Conservation (phyloP, 352 stramenopile species). For the Globisporangium paddicum region DNA sequence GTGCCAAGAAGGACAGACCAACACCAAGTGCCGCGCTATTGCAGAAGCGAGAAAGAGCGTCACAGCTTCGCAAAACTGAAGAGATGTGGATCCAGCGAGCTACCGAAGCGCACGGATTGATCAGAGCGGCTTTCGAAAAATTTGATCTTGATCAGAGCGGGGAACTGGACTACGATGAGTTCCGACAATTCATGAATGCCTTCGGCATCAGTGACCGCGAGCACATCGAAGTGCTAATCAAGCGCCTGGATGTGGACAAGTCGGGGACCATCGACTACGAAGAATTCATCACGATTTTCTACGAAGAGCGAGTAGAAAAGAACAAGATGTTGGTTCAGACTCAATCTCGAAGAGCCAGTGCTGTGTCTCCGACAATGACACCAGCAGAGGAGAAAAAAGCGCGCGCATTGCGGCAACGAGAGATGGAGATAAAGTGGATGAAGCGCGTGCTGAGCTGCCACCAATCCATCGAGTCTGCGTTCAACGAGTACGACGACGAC, state of each 20-base stretch:
- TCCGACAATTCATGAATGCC: conserved; percentile 35
- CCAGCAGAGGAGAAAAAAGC: conserved; percentile 22
- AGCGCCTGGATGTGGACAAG: conserved; percentile 35
- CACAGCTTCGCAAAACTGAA: conserved; percentile 27
- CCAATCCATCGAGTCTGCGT: conserved; percentile 48
- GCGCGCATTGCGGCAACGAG: conserved; percentile 26
- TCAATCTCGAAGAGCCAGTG: neutral
- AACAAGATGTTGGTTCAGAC: neutral
- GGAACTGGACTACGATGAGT: conserved; percentile 40
- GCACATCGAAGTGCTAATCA: conserved; percentile 40
- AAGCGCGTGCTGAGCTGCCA: conserved; percentile 54
- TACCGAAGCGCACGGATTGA: conserved; percentile 23
- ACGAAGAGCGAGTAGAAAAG: conserved; percentile 22
- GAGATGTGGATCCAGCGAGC: conserved; percentile 45
- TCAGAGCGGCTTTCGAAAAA: conserved; percentile 31
- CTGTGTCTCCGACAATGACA: neutral
- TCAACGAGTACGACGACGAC: conserved; percentile 60
- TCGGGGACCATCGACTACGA: conserved; percentile 55
- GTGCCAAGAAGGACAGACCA: neutral
- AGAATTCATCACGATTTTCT: conserved; percentile 62
- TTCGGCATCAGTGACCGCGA: conserved; percentile 40
- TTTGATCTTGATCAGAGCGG: conserved; percentile 45
- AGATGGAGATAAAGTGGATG: conserved; percentile 63
- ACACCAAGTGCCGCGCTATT: neutral
- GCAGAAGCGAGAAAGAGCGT: conserved; percentile 23